Conservation (phyloP, 2,329 filamentous ascomycete genomes). For the Aspergillus persii region DNA sequence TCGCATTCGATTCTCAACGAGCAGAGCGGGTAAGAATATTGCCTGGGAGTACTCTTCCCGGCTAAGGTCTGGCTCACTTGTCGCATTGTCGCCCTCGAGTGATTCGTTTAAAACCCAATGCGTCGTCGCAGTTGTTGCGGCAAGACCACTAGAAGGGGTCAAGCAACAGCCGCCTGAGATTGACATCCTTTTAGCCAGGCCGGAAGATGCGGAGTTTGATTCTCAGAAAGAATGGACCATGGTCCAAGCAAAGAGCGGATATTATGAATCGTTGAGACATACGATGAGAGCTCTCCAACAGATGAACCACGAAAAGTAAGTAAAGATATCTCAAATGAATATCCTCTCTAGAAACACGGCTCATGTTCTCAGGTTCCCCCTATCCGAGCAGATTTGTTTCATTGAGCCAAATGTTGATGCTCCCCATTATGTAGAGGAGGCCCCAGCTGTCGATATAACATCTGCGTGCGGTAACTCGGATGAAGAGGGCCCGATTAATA, state of each 20-base stretch:
- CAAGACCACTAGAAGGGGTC: constrained; percentile 62
- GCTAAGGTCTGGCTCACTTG: constrained; percentile 53
- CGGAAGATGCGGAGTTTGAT: constrained; percentile 64
- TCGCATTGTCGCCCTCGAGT: constrained; percentile 53
- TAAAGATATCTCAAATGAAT: not conserved
- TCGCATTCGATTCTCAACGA: constrained; percentile 68
- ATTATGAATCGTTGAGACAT: constrained; percentile 74
- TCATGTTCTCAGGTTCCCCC: constrained; percentile 40
- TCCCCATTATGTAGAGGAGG: constrained; percentile 53
- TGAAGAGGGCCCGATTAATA: constrained; percentile 48
- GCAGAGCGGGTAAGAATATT: constrained; percentile 64
- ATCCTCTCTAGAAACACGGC: not conserved
- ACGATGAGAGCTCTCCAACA: constrained; percentile 71
- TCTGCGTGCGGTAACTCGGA: constrained; percentile 38
- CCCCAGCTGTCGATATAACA: constrained; percentile 53
- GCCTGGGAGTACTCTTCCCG: constrained; percentile 64
- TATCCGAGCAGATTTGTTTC: constrained; percentile 44
- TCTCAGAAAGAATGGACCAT: constrained; percentile 70
- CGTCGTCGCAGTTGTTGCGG: constrained; percentile 70
- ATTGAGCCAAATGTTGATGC: constrained; percentile 42
- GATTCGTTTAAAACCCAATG: constrained; percentile 65
- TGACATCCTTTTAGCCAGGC: constrained; percentile 68
- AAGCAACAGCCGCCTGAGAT: constrained; percentile 67
- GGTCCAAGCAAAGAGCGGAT: constrained; percentile 71
- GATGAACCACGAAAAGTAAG: constrained; percentile 53